Evolutionary conservation across 768 basidiomycete species (phyloP).

Genomic region (Suillus paluster): DNA sequence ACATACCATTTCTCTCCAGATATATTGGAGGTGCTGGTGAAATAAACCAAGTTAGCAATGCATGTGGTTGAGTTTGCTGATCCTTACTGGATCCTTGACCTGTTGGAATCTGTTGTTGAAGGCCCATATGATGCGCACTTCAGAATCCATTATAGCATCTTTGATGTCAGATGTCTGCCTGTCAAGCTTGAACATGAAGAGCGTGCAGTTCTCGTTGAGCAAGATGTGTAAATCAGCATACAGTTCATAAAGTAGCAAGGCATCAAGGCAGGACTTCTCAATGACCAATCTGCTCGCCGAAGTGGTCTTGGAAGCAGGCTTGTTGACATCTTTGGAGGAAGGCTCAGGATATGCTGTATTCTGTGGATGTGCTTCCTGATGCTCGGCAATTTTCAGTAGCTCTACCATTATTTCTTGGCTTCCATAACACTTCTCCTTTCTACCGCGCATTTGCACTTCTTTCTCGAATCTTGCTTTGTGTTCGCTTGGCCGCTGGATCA

Average conservation of each 20-base stretch:
- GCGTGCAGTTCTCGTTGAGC: not conserved
- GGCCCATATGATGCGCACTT: not conserved
- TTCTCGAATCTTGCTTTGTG: conserved; percentile 28
- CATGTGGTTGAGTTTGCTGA: not conserved
- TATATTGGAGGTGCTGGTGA: conserved; percentile 48
- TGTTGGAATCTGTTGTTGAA: not conserved
- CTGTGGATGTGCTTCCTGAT: not conserved
- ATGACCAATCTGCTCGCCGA: not conserved
- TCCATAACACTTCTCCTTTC: conserved; percentile 36
- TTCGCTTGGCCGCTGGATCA: conserved; percentile 18
- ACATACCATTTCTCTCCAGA: conserved; percentile 60
- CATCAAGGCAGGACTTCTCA: not conserved
- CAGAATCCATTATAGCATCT: not conserved
- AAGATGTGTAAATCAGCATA: not conserved
- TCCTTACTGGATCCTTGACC: not conserved
- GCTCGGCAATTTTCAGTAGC: not conserved
- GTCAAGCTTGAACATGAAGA: not conserved
- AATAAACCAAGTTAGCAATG: not conserved
- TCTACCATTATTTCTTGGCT: not conserved
- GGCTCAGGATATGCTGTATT: not conserved
- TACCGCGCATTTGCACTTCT: conserved; percentile 27
- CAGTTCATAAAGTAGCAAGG: not conserved
- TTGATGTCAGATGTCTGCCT: not conserved
- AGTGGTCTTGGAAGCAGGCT: not conserved
- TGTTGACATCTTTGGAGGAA: not conserved